phyloP scores from a whole-genome alignment of 768 basidiomycete species.

The Hypholoma sublateritium region DNA sequence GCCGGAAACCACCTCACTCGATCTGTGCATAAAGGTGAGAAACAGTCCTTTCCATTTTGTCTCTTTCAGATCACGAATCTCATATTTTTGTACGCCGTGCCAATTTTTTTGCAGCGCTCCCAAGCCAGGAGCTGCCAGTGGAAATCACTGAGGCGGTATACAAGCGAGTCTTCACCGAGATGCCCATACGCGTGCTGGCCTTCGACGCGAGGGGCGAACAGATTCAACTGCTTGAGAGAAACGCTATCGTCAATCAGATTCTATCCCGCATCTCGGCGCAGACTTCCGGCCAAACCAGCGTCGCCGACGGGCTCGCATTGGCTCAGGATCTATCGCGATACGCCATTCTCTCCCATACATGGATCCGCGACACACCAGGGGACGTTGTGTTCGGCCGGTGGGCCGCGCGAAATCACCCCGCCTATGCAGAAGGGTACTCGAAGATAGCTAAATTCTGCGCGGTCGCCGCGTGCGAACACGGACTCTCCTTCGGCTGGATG shows the following conservation, averaged over 20 bases:
- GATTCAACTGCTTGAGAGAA: background rate
- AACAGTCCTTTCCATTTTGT: too few species aligned
- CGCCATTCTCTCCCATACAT: conserved; percentile 16
- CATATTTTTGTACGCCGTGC: too few species aligned
- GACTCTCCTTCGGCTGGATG: conserved; percentile 9
- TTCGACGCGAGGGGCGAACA: background rate
- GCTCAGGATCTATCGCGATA: conserved; percentile 3
- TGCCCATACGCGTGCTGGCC: background rate
- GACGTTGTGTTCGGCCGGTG: conserved; percentile 7
- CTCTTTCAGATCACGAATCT: too few species aligned
- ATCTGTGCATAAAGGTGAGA: too few species aligned
- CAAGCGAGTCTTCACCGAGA: background rate
- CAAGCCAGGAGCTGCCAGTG: background rate
- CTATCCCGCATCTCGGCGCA: background rate
- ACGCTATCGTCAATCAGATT: background rate
- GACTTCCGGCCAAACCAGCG: background rate
- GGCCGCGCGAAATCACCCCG: background rate
- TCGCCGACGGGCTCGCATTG: background rate
- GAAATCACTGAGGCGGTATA: background rate
- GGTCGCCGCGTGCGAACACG: conserved; percentile 3
- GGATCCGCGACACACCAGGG: conserved; percentile 1
- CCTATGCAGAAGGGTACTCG: background rate
- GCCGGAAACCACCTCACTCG: too few species aligned
- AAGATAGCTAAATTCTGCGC: conserved; percentile 10
- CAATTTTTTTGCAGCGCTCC: background rate